These are phyloP conservation scores for Dunaliella primolecta DNA, from an alignment of 139 green algal genomes.

Conservation along the genomic window DNA sequence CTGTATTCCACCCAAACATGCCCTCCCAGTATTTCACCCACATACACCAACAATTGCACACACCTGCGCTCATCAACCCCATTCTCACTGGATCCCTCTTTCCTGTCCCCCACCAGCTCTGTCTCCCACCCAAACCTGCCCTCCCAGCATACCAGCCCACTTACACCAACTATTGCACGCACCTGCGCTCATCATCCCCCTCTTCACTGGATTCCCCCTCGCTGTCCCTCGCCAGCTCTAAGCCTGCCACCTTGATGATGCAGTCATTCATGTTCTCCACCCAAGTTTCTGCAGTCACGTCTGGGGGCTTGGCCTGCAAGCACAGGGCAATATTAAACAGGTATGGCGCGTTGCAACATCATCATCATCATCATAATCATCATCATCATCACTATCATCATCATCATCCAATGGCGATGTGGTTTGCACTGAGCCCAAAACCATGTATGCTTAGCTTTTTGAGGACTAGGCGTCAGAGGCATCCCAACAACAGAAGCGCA, in stretches of 20 bases:
- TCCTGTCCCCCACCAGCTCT: too few relatives aligned
- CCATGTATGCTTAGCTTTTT: too few relatives aligned
- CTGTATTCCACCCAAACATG: background rate
- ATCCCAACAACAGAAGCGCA: too few relatives aligned
- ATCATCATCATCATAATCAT: too few relatives aligned
- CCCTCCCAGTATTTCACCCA: background rate
- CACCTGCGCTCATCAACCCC: background rate
- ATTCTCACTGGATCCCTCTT: too few relatives aligned
- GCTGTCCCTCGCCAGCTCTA: background rate
- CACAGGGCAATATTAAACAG: background rate
- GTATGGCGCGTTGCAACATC: background rate
- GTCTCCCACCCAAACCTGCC: background rate
- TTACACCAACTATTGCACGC: background rate
- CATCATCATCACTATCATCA: too few relatives aligned
- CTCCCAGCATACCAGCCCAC: background rate
- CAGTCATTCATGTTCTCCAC: slow-evolving; percentile 48
- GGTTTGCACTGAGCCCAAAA: too few relatives aligned
- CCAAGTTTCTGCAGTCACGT: slow-evolving; percentile 44
- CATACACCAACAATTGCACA: background rate
- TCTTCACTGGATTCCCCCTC: background rate
- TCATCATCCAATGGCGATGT: too few relatives aligned
- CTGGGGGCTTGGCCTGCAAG: slow-evolving; percentile 40
- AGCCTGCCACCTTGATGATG: slow-evolving; percentile 37
- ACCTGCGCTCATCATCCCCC: background rate
- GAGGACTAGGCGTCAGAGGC: too few relatives aligned